Evolutionary conservation across 345 rosid genomes (phyloP), one percentile per base, ranked within the genome.

Genomic region (Rhodamnia rubescens): DNA sequence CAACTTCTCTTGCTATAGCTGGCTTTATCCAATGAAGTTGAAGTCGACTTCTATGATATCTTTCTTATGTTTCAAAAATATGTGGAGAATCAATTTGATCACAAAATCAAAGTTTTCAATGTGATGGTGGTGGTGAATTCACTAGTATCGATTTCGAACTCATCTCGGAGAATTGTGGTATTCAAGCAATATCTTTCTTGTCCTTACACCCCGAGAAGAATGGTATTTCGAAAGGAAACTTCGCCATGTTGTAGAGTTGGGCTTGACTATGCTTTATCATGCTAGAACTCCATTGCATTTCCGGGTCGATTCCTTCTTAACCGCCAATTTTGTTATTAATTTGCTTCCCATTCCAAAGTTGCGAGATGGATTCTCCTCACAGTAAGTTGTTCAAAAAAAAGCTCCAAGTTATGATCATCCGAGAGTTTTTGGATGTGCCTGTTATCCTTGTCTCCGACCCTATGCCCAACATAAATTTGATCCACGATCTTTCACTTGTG

Each of bases 311-410:
- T 58, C 55, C 0, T 27, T 84, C 5, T 4, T 20, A 5, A 61
- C 16, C 20, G 3, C 57, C 2, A 18, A 4, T 2, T 84, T 26
- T 69, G 18, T 84, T 1, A 50, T 84, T 4, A 84, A 69, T 61
- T 18, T 44, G 0, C 16, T 61, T 5, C 81, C 86, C 0, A 61
- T 32, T 2, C 1, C 47, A 8, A 22, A 5, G 16, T 13, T 47
- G 8, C 29, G n/a, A 3, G 0, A 59, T 84, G 40, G 0, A 49
- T 1, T 11, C 24, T 2, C 85, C n/a, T 1, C 29, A 59, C 14
- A 15, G 4, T 1, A 16, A 36, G 1, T 1, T 84, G 0, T 56
- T 14, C 12, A n/a, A n/a, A 8, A 42, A 1, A 9, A 36, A 4
- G 16, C 7, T 2, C 57, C 36, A 0, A 10, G 11, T 36, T 85